Conservation (phyloP, 2,329 filamentous ascomycete genomes). For the Fusarium foetens region DNA sequence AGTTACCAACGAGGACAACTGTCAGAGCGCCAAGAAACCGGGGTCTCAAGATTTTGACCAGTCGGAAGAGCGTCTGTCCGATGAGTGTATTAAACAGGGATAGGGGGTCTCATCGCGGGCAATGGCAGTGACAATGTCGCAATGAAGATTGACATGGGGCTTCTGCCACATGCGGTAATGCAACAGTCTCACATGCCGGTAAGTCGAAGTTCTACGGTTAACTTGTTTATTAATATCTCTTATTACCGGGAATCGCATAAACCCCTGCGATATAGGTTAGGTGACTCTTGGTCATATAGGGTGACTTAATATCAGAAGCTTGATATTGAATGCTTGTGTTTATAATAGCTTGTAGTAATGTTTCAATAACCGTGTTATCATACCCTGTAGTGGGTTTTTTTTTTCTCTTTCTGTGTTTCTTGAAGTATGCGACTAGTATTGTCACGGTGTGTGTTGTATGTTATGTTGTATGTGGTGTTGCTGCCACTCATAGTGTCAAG, state of each 20-base stretch:
- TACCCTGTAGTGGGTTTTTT: too few relatives aligned
- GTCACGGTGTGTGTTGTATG: too few relatives aligned
- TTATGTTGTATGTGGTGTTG: background rate
- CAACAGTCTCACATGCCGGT: constrained; percentile 2
- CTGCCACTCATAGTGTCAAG: fast-evolving
- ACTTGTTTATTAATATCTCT: background rate
- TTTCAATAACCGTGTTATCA: background rate
- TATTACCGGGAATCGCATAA: background rate
- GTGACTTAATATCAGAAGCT: background rate
- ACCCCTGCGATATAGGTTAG: background rate
- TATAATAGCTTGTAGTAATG: background rate
- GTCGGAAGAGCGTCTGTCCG: constrained; percentile 1
- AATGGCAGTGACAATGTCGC: background rate
- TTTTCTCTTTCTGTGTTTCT: background rate
- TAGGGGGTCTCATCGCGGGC: constrained; percentile 1
- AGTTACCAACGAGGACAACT: constrained; percentile 11
- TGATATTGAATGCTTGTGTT: background rate
- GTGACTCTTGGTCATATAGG: background rate
- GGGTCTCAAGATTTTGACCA: background rate
- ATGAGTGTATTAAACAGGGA: constrained; percentile 1
- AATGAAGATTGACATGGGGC: background rate
- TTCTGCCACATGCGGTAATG: background rate
- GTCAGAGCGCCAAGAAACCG: constrained; percentile 11
- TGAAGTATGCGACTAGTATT: too few relatives aligned
- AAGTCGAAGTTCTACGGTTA: background rate